Percentiles rank a stretch among this genome's conserved stretches.
These are phyloP conservation scores for Fusarium torreyae DNA, from an alignment of 2,329 filamentous ascomycete genomes.

Conservation along the genomic window DNA sequence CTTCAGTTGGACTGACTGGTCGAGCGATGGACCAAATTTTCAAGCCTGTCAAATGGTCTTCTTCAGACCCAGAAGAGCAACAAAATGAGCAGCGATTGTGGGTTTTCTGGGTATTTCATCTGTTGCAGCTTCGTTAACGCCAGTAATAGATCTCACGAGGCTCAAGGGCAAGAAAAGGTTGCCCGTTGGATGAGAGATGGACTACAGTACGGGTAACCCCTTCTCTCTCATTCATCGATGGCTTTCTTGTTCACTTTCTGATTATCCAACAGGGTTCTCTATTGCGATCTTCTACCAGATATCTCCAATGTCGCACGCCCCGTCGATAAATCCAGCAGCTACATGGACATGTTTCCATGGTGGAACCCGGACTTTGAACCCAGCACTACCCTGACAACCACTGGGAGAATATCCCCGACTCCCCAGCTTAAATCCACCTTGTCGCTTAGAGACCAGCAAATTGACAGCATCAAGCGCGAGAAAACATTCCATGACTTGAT, in stretches of 20 bases:
- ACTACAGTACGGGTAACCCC: conserved; percentile 35
- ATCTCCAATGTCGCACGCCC: conserved; percentile 33
- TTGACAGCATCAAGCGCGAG: conserved; percentile 23
- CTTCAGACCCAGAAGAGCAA: conserved; percentile 4
- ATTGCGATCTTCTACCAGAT: conserved; percentile 35
- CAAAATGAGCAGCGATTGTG: conserved; percentile 12
- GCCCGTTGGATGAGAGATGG: conserved; percentile 39
- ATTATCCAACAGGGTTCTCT: conserved; percentile 31
- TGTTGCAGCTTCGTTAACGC: conserved; percentile 9
- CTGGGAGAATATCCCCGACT: conserved; percentile 1
- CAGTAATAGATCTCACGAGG: conserved; percentile 15
- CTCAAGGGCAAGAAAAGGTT: conserved; percentile 32
- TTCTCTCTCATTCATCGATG: background rate
- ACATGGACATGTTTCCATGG: conserved; percentile 29
- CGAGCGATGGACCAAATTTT: conserved; percentile 18
- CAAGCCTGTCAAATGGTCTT: conserved; percentile 24
- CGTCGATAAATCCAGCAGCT: conserved; percentile 24
- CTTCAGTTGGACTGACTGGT: conserved; percentile 9
- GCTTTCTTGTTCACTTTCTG: conserved; percentile 9
- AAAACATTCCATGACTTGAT: conserved; percentile 26
- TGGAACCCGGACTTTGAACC: conserved; percentile 23
- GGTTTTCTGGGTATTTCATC: background rate
- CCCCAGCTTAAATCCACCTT: background rate
- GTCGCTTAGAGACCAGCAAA: conserved; percentile 21
- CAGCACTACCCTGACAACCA: conserved; percentile 14